A percentile compares a stretch with the other conserved stretches of the same genome.
Conservation (phyloP, 345 rosid species). For the Bruguiera gymnorhiza region DNA sequence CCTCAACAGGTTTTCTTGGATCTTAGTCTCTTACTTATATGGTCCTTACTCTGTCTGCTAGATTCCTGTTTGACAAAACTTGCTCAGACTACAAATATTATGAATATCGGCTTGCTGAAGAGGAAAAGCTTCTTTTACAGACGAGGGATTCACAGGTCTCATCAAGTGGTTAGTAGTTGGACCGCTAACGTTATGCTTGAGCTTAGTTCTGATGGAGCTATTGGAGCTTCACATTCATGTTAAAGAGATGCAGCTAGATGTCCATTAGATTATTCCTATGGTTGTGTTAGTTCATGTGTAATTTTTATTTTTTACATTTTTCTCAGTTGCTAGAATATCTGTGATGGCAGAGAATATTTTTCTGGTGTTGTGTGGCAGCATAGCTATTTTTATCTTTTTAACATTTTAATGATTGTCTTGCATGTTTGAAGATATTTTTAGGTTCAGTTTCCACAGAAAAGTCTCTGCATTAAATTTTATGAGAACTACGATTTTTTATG, state of each 20-base stretch:
- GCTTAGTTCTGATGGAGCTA: neutral
- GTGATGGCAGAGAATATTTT: too few species aligned
- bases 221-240: neutral
- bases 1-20: neutral
- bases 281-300: too few species aligned
- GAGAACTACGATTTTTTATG: too few species aligned
- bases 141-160: constrained; percentile 45
- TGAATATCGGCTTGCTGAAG: constrained; percentile 68
- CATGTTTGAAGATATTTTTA: too few species aligned
- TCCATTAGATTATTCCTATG: too few species aligned
- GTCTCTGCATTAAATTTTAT: too few species aligned
- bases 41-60: constrained; percentile 27
- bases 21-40: neutral
- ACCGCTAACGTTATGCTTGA: neutral
- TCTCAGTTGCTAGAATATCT: too few species aligned
- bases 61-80: constrained; percentile 81
- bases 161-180: constrained; percentile 44
- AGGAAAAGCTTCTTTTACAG: constrained; percentile 61
- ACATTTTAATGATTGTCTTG: too few species aligned
- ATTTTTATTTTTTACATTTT: too few species aligned
- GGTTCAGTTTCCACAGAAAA: too few species aligned
- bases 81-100: constrained; percentile 87
- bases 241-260: neutral
- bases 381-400: too few species aligned
- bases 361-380: too few species aligned